phyloP scores from a whole-genome alignment of 2,329 filamentous ascomycete genomes.

The Pseudocercospora eumusae region DNA sequence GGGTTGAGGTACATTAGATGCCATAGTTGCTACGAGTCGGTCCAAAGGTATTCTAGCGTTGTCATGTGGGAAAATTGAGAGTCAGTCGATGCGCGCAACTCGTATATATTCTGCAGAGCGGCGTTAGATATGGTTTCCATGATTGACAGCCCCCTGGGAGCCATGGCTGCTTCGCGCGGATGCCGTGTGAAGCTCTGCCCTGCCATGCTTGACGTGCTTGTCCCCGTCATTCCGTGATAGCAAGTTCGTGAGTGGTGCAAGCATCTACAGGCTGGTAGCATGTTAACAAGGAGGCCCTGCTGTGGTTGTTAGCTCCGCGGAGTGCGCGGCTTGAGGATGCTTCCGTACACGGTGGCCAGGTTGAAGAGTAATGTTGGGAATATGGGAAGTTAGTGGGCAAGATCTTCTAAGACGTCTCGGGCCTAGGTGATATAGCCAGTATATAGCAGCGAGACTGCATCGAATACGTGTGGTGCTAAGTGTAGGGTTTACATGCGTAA shows the following conservation, averaged over 20 bases:
- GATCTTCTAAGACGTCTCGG: slow-evolving; percentile 63
- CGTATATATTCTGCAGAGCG: background rate
- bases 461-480: too few relatives aligned
- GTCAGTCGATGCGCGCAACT: background rate
- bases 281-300: background rate
- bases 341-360: slow-evolving; percentile 84
- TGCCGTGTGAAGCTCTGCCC: background rate
- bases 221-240: background rate
- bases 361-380: slow-evolving; percentile 88
- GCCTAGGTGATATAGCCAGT: slow-evolving; percentile 74
- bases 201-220: background rate
- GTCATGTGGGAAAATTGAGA: background rate
- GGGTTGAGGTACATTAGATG: slow-evolving; percentile 59
- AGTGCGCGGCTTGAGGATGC: too few relatives aligned
- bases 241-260: background rate
- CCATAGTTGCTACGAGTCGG: background rate
- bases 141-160: background rate
- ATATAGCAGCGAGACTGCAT: slow-evolving; percentile 82
- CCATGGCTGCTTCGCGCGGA: background rate
- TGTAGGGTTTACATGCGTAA: too few relatives aligned
- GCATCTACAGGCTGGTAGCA: background rate
- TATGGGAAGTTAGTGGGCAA: slow-evolving; percentile 63
- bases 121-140: background rate
- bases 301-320: background rate
- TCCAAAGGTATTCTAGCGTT: background rate